These are phyloP conservation scores for Candida sanyiensis DNA, from an alignment of 805 yeast genomes.

Conservation along the genomic window DNA sequence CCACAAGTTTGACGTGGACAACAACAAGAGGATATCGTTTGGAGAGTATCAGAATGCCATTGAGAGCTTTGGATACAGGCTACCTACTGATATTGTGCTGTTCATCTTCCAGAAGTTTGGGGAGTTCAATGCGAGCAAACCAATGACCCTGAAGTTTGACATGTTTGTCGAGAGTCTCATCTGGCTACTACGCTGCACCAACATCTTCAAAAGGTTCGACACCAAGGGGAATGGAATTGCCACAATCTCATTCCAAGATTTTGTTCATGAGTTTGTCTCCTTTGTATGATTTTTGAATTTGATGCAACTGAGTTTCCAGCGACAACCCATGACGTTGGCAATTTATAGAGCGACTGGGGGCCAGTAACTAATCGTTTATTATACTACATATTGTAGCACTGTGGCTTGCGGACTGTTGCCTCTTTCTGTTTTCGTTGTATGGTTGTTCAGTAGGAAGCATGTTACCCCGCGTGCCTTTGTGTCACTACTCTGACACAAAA, in stretches of 20 bases:
- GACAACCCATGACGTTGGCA: too few species aligned
- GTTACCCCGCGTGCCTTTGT: too few species aligned
- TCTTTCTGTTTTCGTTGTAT: too few species aligned
- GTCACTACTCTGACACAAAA: too few species aligned
- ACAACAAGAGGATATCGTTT: constrained; percentile 53
- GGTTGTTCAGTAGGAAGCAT: too few species aligned
- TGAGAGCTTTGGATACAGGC: constrained; percentile 58
- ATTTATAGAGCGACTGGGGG: too few species aligned
- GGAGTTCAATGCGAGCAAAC: constrained; percentile 27
- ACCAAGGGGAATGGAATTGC: constrained; percentile 70
- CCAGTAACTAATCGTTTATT: too few species aligned
- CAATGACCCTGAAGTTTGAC: constrained; percentile 59
- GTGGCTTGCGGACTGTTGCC: too few species aligned
- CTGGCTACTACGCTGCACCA: constrained; percentile 71
- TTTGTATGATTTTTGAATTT: constrained; percentile 25
- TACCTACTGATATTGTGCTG: constrained; percentile 50
- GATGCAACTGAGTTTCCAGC: too few species aligned
- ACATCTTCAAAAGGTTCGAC: constrained; percentile 72
- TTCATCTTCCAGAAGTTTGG: constrained; percentile 55
- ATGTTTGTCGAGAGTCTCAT: constrained; percentile 76
- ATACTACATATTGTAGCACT: too few species aligned
- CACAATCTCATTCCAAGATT: constrained; percentile 58
- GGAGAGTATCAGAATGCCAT: constrained; percentile 60
- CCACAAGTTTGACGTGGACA: constrained; percentile 53
- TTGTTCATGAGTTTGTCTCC: constrained; percentile 46